A percentile compares a stretch with the other conserved stretches of the same genome.
Evolutionary conservation across 257 asterid genomes (phyloP).

Genomic region (Nicotiana attenuata): DNA sequence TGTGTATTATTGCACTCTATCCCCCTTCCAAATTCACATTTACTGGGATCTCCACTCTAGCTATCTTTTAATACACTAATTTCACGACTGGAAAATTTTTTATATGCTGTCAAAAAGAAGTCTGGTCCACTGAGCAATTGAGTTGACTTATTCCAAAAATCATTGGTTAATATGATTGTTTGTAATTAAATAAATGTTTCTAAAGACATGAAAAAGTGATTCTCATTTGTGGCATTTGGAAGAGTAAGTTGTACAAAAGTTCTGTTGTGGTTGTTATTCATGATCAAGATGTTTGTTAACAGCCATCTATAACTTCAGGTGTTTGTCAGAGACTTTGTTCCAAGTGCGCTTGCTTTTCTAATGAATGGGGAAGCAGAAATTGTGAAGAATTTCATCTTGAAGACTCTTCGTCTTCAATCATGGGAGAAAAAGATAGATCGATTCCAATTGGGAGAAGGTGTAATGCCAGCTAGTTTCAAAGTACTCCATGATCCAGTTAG

Average conservation of each 20-base stretch:
- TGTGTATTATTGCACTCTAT: background rate
- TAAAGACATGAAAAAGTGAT: background rate
- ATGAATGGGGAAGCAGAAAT: constrained; percentile 70
- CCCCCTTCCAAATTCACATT: background rate
- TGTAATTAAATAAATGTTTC: background rate
- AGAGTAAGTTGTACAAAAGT: background rate
- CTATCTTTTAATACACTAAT: background rate
- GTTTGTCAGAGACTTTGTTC: constrained; percentile 71
- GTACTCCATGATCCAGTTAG: constrained; percentile 61
- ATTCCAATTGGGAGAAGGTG: constrained; percentile 71
- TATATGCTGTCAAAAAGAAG: background rate
- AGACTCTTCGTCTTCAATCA: constrained; percentile 71
- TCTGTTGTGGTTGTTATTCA: background rate
- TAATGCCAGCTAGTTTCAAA: constrained; percentile 77
- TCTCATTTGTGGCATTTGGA: background rate
- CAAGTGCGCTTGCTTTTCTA: constrained; percentile 66
- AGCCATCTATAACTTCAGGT: constrained; percentile 32
- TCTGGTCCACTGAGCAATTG: background rate
- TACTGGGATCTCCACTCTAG: background rate
- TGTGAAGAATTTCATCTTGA: constrained; percentile 56
- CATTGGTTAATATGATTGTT: background rate
- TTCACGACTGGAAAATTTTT: background rate
- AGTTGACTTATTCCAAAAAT: background rate
- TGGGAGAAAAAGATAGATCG: constrained; percentile 77
- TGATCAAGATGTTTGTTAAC: constrained; percentile 9